A percentile compares a stretch with the other conserved stretches of the same genome.
Evolutionary conservation across 306 rosid genomes (phyloP).

Genomic region (Dryas drummondii): DNA sequence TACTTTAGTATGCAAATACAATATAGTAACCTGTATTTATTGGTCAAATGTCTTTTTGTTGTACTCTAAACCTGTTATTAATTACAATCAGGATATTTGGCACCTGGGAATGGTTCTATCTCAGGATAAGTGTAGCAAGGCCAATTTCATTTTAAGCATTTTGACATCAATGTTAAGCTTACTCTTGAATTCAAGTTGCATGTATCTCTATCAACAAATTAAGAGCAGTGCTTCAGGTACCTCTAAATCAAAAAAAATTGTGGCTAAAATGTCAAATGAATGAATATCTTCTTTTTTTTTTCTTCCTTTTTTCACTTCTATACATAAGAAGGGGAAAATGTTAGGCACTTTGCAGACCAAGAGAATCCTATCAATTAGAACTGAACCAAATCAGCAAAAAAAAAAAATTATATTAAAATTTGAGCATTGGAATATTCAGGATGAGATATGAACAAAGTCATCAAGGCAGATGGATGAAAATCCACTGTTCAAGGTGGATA

Average conservation of each 20-base stretch:
- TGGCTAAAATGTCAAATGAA: no score
- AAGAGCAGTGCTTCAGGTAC: no score
- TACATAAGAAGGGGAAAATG: no score
- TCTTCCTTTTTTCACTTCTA: no score
- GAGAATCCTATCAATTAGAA: neutral
- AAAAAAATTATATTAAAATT: constrained; percentile 16
- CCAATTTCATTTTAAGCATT: no score
- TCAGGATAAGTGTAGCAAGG: neutral
- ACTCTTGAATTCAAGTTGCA: no score
- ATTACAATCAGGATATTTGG: neutral
- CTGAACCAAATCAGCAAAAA: no score
- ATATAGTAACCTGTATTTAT: neutral
- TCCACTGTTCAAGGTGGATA: constrained; percentile 13
- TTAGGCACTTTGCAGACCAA: no score
- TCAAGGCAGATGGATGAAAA: constrained; percentile 6
- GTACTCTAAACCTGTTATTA: neutral
- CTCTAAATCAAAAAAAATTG: no score
- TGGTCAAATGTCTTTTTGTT: neutral
- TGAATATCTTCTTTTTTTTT: no score
- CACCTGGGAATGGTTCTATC: neutral
- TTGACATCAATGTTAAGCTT: no score
- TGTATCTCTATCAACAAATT: no score
- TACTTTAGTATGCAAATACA: neutral
- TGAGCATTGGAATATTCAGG: constrained; percentile 1
- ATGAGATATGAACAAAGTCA: constrained; percentile 7